These are phyloP conservation scores for Collybiopsis confluens DNA, from an alignment of 768 basidiomycete genomes.

Conservation along the genomic window DNA sequence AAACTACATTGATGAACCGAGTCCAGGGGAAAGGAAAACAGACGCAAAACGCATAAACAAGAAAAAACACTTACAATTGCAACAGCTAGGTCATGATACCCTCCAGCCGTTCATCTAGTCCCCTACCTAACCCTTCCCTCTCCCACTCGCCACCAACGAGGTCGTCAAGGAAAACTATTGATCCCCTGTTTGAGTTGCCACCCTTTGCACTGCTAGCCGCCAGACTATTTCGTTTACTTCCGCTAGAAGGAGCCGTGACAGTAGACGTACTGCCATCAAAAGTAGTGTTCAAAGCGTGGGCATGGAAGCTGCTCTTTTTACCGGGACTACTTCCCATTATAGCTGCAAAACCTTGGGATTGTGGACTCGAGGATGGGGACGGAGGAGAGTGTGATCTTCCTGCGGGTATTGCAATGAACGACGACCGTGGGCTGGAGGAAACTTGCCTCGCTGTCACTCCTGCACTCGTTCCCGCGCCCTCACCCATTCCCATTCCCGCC, in stretches of 20 bases:
- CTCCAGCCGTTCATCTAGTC: constrained; percentile 81
- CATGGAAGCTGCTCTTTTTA: background rate
- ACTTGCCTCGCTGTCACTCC: background rate
- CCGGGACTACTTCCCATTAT: background rate
- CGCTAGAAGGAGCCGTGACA: constrained; percentile 15
- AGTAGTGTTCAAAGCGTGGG: background rate
- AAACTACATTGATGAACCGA: too few species aligned
- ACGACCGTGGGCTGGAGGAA: too few species aligned
- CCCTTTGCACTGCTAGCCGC: constrained; percentile 18
- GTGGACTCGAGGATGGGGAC: background rate
- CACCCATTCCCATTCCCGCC: background rate
- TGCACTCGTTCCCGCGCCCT: background rate
- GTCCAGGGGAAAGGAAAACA: too few species aligned
- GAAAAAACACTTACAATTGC: background rate
- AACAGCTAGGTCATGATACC: constrained; percentile 30
- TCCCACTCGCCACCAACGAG: constrained; percentile 80
- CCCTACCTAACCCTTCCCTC: constrained; percentile 75
- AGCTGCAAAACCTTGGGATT: too few species aligned
- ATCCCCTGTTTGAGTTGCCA: constrained; percentile 31
- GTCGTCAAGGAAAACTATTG: constrained; percentile 50
- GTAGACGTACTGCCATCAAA: constrained; percentile 16
- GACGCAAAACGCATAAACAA: too few species aligned
- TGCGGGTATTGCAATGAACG: too few species aligned
- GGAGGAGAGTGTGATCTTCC: background rate
- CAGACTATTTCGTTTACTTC: constrained; percentile 9